Evolutionary conservation across 176 grass and related monocot species (phyloP), one percentile per base, ranked within the genome.

Genomic region (Metroxylon sagu): DNA sequence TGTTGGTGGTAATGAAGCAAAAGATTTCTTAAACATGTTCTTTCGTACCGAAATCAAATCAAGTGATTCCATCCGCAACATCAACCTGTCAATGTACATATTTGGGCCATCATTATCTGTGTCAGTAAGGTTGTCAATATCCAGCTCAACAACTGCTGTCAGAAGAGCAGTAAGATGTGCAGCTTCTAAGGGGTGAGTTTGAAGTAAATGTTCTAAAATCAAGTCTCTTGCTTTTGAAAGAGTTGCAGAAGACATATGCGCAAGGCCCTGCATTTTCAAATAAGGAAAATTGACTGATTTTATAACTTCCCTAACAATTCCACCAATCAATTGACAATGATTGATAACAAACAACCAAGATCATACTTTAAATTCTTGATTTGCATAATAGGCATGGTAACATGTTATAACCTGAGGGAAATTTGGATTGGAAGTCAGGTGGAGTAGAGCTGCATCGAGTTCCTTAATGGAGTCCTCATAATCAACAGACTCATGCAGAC

Each of bases 181-280:
- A 28, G 29, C 48, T 18, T 30, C 81, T 8, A 65, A 68, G 27
- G 69, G 48, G 14, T 67, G 54, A 31, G 66, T 52, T 64, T 87
- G 82, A 59, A 90, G 66, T 49, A 96, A 87, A 87, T 82, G 71
- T 10, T 79, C 66, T 49, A 96, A 12, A 26, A 90, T 77, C 73
- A 87, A 25, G 29, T 79, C 28, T 16, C 75, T 69, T 18, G 86
- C 83, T 14, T 27, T 39, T 16, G 74, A 82, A 15, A 90, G 77
- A 3, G 71, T 80, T 4, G 79, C 72, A 1, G 83, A 90, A 3
- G 64, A 74, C 4, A 96, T 14, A 48, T 16, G 4, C 0, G 60
- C 74, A 15, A 96, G 65, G 16, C 86, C 91, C 86, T 96, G 86
- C 68, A 49, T 23, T 48, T 67, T 61, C 3, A 62, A 57, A n/a